Evolutionary conservation across 2,329 filamentous ascomycete species (phyloP).

Genomic region (Dissoconium aciculare): DNA sequence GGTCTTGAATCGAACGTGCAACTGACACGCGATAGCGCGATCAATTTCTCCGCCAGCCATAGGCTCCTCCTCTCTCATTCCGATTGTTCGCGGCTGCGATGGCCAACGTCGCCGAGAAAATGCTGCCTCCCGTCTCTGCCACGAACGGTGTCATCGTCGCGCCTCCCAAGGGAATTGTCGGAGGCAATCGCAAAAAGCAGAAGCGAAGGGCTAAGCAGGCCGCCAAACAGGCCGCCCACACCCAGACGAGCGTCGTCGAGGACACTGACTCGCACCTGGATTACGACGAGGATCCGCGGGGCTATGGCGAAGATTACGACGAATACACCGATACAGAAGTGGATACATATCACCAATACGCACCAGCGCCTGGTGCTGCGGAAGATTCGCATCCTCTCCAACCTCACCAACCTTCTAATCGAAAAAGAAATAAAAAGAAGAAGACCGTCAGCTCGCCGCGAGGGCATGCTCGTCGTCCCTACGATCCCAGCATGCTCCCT

Average conservation of each 20-base stretch:
- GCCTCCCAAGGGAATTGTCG: slow-evolving; percentile 15
- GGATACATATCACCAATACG: slow-evolving; percentile 12
- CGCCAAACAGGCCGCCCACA: slow-evolving; percentile 43
- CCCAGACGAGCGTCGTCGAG: not conserved
- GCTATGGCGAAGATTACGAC: slow-evolving; percentile 29
- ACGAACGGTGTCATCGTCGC: slow-evolving; percentile 28
- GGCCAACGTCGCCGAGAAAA: slow-evolving; percentile 12
- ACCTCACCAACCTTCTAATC: slow-evolving; percentile 9
- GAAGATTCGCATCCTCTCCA: slow-evolving; percentile 21
- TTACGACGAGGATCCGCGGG: slow-evolving; percentile 28
- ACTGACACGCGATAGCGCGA: slow-evolving; percentile 8
- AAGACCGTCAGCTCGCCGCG: slow-evolving; percentile 30
- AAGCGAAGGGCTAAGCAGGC: slow-evolving; percentile 78
- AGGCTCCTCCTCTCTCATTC: slow-evolving; percentile 2
- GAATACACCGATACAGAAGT: slow-evolving; percentile 20
- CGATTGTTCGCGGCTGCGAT: not conserved
- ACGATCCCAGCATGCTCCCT: slow-evolving; percentile 17
- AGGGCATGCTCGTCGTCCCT: slow-evolving; percentile 10
- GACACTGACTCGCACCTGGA: slow-evolving; percentile 21
- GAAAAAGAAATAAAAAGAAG: slow-evolving; percentile 50
- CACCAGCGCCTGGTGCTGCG: slow-evolving; percentile 5
- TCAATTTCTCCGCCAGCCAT: not conserved
- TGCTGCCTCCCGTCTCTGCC: slow-evolving; percentile 14
- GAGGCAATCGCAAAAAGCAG: slow-evolving; percentile 85
- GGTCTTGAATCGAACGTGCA: too few relatives aligned